A percentile compares a stretch with the other conserved stretches of the same genome.
phyloP scores from a whole-genome alignment of 176 grass and related monocot species.

The Dactylis glomerata region DNA sequence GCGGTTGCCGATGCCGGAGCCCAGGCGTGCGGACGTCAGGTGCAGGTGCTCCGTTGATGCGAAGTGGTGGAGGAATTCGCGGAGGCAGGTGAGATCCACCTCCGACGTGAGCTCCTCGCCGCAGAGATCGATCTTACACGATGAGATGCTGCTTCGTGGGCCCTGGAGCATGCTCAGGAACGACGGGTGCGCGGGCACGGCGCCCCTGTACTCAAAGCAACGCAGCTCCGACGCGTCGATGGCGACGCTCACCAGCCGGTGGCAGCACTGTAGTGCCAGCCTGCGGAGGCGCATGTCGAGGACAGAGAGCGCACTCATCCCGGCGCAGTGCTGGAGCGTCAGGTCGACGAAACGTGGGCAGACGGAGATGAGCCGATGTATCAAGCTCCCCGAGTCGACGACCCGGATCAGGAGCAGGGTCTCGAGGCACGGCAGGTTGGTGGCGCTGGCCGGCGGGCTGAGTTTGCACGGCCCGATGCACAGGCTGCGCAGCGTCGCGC shows the following conservation, averaged over 20 bases:
- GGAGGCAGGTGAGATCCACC: background rate
- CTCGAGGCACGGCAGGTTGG: background rate
- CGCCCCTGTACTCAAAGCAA: slow-evolving; percentile 18
- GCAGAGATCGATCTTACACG: slow-evolving; percentile 11
- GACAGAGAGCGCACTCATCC: background rate
- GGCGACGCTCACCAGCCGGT: background rate
- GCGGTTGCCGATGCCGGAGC: background rate
- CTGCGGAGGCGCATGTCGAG: background rate
- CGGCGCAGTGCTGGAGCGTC: background rate
- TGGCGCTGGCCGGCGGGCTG: background rate
- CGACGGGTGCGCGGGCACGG: background rate
- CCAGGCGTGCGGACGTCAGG: background rate
- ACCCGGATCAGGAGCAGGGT: background rate
- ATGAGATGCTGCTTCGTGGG: background rate
- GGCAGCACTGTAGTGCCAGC: slow-evolving; percentile 11
- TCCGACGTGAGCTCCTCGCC: background rate
- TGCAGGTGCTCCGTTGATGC: background rate
- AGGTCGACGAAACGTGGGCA: slow-evolving; percentile 21
- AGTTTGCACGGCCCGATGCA: background rate
- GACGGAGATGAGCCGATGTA: background rate
- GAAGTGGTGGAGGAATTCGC: background rate
- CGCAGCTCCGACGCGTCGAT: slow-evolving; percentile 12
- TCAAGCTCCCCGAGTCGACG: background rate
- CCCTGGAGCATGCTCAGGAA: background rate
- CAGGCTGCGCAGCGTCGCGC: background rate